These are phyloP conservation scores for Pythium oligandrum DNA, from an alignment of 352 stramenopile genomes.

Conservation along the genomic window DNA sequence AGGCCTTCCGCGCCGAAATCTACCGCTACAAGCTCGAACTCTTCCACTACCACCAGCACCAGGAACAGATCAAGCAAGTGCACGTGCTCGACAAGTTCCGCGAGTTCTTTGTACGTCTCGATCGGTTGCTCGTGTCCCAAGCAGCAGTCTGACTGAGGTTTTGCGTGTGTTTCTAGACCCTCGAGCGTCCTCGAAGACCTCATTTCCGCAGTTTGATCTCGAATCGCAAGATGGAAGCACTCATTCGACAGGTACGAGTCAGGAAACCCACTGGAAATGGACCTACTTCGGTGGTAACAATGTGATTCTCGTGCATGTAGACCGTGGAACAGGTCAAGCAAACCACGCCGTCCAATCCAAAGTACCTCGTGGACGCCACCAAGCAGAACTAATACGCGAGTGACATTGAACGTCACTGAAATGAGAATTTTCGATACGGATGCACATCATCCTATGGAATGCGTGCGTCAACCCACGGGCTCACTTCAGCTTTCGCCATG, in stretches of 20 bases:
- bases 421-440: no score
- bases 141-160: not conserved
- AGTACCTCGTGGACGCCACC: constrained; percentile 25
- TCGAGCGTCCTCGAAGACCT: constrained; percentile 35
- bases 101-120: constrained; percentile 55
- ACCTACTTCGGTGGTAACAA: not conserved
- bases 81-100: constrained; percentile 62
- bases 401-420: no score
- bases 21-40: constrained; percentile 59
- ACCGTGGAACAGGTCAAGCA: constrained; percentile 51
- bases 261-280: not conserved
- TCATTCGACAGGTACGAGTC: constrained; percentile 36
- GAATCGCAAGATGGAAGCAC: constrained; percentile 49
- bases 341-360: constrained; percentile 35
- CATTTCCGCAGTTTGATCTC: constrained; percentile 66
- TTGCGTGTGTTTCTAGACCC: constrained; percentile 16
- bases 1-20: constrained; percentile 53
- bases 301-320: constrained; percentile 8
- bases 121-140: no score
- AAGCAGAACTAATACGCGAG: constrained; percentile 1
- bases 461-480: no score
- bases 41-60: constrained; percentile 46
- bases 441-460: no score
- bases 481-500: not conserved
- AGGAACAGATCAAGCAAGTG: constrained; percentile 41